phyloP scores from a whole-genome alignment of 495 filamentous ascomycete genomes.

The Penicillium bialowiezense region DNA sequence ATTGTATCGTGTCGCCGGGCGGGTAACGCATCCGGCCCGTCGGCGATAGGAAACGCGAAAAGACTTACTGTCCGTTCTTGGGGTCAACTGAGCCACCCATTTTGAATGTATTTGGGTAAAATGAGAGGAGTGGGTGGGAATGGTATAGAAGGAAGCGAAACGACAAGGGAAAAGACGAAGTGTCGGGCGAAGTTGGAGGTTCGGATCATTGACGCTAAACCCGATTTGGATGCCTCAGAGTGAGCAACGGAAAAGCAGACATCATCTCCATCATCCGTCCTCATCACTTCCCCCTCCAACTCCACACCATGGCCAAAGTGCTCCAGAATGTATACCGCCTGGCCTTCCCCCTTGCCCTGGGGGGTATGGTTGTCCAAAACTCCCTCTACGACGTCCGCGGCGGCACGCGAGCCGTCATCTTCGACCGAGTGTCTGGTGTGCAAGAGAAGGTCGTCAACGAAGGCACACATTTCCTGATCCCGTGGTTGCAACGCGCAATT shows the following conservation, averaged over 20 bases:
- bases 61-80: constrained; percentile 69
- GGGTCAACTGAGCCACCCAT: constrained; percentile 69
- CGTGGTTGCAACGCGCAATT: constrained; percentile 93
- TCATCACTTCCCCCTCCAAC: constrained; percentile 21
- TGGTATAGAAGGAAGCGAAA: constrained; percentile 19
- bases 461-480: constrained; percentile 94
- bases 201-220: constrained; percentile 33
- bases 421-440: constrained; percentile 90
- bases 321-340: constrained; percentile 64
- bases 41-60: constrained; percentile 11
- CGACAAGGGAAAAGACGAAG: constrained; percentile 30
- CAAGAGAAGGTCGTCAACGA: constrained; percentile 91
- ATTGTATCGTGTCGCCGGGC: constrained; percentile 9
- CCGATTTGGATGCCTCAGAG: constrained; percentile 31
- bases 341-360: constrained; percentile 69
- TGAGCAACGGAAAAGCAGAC: constrained; percentile 36
- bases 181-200: constrained; percentile 36
- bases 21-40: constrained; percentile 26
- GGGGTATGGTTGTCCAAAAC: constrained; percentile 58
- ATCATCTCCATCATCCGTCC: constrained; percentile 18
- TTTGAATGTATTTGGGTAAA: constrained; percentile 35
- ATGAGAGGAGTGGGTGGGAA: constrained; percentile 19
- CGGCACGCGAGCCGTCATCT: constrained; percentile 93
- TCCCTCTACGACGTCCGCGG: constrained; percentile 97
- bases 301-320: constrained; percentile 53